phyloP scores from a whole-genome alignment of 306 rosid genomes.

The Cucurbita moschata region DNA sequence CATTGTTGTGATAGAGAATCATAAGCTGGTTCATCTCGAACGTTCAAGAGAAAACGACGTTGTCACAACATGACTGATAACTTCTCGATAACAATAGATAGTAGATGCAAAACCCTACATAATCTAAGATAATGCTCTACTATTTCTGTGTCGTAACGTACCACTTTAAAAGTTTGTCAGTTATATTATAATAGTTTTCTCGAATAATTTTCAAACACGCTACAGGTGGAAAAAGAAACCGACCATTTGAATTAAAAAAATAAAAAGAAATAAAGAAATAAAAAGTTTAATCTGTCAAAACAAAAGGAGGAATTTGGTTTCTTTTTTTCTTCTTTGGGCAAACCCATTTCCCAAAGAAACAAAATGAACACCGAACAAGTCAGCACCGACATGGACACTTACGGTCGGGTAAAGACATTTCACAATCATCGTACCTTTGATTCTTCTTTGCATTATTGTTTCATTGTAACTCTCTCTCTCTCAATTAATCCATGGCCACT shows the following conservation, averaged over 20 bases:
- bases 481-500: not conserved
- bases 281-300: not conserved
- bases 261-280: too few species aligned
- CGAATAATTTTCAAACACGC: not conserved
- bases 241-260: not conserved
- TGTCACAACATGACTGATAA: too few species aligned
- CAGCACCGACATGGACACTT: not conserved
- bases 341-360: not conserved
- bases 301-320: not conserved
- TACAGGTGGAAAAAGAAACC: not conserved
- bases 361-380: not conserved
- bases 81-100: too few species aligned
- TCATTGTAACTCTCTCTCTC: not conserved
- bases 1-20: not conserved
- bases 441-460: not conserved
- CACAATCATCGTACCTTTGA: slow-evolving; percentile 4
- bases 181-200: not conserved
- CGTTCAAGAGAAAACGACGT: not conserved
- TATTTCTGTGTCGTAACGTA: too few species aligned
- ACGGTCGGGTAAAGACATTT: not conserved
- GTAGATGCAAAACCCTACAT: too few species aligned
- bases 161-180: not conserved
- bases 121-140: too few species aligned
- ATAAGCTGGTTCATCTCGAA: not conserved
- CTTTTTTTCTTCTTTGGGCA: not conserved